Evolutionary conservation across 768 basidiomycete species (phyloP).

Genomic region (Russula ochroleuca): DNA sequence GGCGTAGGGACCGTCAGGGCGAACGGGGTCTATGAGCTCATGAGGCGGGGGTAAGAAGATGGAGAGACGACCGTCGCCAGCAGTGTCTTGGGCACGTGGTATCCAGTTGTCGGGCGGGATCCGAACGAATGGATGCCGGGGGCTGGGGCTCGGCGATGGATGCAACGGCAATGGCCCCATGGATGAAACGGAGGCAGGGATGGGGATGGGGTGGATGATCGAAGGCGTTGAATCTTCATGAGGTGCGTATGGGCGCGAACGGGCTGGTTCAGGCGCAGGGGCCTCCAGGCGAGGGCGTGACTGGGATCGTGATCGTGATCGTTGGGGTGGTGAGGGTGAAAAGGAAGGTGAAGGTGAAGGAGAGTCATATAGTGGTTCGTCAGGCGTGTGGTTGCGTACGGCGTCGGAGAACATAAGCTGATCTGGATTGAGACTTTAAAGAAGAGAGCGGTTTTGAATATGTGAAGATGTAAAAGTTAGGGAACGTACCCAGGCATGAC

Average conservation of each 20-base stretch:
- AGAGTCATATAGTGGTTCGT: background rate
- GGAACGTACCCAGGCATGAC: slow-evolving; percentile 11
- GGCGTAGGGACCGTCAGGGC: slow-evolving; percentile 17
- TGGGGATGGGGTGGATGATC: slow-evolving; percentile 25
- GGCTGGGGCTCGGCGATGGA: slow-evolving; percentile 5
- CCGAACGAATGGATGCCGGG: slow-evolving; percentile 18
- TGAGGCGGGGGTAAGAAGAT: slow-evolving; percentile 27
- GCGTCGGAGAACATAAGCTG: background rate
- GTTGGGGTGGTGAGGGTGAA: slow-evolving; percentile 9
- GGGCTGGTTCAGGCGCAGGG: slow-evolving; percentile 11
- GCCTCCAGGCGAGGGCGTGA: slow-evolving; percentile 16
- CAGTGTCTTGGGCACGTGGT: slow-evolving; percentile 20
- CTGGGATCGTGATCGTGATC: slow-evolving; percentile 17
- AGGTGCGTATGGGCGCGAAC: slow-evolving; percentile 24
- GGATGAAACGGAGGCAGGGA: slow-evolving; percentile 17
- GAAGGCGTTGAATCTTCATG: slow-evolving; percentile 24
- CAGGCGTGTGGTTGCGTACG: background rate
- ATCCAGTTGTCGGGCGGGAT: slow-evolving; percentile 27
- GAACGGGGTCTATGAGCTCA: slow-evolving; percentile 13
- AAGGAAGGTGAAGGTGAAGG: background rate
- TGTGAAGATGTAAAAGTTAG: background rate
- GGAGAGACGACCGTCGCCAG: slow-evolving; percentile 23
- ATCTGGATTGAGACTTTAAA: slow-evolving; percentile 10
- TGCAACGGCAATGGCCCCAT: background rate
- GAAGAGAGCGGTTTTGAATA: background rate